Percentiles rank a stretch among this genome's conserved stretches.
phyloP scores from a whole-genome alignment of 306 rosid genomes.

The Luffa acutangula region DNA sequence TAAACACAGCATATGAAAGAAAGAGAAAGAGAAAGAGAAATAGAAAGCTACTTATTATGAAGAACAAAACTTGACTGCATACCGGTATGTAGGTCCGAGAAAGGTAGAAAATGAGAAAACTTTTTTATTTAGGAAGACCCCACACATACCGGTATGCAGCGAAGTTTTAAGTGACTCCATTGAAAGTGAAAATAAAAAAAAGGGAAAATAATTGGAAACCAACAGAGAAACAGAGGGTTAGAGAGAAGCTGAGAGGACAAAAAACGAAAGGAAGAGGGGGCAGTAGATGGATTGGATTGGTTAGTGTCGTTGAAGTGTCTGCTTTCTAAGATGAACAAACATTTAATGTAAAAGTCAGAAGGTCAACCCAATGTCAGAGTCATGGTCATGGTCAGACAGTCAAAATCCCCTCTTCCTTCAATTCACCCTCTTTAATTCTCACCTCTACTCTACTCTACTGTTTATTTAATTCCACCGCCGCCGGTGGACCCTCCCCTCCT shows the following conservation, averaged over 20 bases:
- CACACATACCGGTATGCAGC: no score
- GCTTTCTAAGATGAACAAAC: background rate
- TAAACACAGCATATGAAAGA: background rate
- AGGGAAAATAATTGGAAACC: background rate
- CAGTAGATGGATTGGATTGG: background rate
- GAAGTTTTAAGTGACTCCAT: background rate
- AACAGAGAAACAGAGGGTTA: background rate
- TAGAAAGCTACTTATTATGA: background rate
- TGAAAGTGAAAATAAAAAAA: background rate
- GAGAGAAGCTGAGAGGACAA: background rate
- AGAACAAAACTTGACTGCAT: background rate
- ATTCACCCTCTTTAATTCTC: background rate
- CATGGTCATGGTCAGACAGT: constrained; percentile 21
- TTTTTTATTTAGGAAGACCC: no score
- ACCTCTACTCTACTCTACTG: background rate
- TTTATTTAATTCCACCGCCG: constrained; percentile 29
- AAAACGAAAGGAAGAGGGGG: background rate
- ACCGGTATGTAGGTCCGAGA: no score
- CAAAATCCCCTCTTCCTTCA: constrained; percentile 10
- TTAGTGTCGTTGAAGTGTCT: background rate
- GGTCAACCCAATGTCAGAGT: constrained; percentile 33
- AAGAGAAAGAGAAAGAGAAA: background rate
- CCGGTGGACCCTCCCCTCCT: constrained; percentile 27
- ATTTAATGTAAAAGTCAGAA: constrained; percentile 29
- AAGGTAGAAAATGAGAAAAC: no score